Base-by-base conservation (phyloP, 768 basidiomycete species). In the Calocybe gangraenosa region DNA sequence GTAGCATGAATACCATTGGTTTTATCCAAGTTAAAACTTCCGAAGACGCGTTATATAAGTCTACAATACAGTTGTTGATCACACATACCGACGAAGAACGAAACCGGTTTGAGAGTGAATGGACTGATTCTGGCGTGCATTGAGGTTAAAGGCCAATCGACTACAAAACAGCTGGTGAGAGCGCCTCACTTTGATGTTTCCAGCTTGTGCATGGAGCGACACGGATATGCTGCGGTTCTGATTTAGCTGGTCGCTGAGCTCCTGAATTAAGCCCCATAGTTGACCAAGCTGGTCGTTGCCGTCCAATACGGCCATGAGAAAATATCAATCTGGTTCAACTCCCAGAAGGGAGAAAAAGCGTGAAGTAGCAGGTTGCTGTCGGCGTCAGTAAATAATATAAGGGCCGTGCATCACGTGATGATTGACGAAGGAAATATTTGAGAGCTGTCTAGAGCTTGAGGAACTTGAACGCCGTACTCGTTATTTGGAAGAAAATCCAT, bases 91-190 rank as follows among this genome's bases (percentile, higher is more conserved):
- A 49, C 94, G 76, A 33, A 98, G 66, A 7, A 94, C 92, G 64
- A 94, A 97, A 2, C 95, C 94, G 1, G 90, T 88, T 53, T 93
- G 88, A 15, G 87, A 79, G 64, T 97, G 91, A 5, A 90, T 70
- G 5, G 94, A 89, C 65, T 95, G 92, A 11, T 76, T 79, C 91
- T 93, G 39, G 31, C 13, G 6, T 42, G 25, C 28, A 22, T 35
- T 25, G 37, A 23, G 33, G 44, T 31, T 49, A 22, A 30, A 36
- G 31, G 21, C 14, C 38, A 15, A 23, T 19, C 1, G 14, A 19
- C n/a, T n/a, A n/a, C n/a, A n/a, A n/a, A 11, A n/a, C 2, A 14
- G 34, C 21, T n/a, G 22, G 23, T 10, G 20, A 28, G 20, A 33
- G 31, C 4, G 21, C 9, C 71, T 21, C 36, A 90, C 92, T 78